phyloP scores from a whole-genome alignment of 352 stramenopile genomes.

The Phytophthora pluvialis region DNA sequence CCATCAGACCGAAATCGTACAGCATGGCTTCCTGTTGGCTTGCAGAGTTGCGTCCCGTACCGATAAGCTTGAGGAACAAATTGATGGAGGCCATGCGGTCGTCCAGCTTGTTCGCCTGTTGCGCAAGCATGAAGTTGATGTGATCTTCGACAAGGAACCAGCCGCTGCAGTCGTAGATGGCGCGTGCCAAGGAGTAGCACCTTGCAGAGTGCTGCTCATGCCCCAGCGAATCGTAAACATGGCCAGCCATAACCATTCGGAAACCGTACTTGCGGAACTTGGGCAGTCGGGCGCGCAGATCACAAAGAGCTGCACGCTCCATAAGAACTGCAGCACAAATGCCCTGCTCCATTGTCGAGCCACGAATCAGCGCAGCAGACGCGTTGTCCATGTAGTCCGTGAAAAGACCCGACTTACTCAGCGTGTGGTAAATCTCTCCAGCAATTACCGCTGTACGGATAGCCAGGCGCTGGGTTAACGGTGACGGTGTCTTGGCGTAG shows the following conservation, averaged over 20 bases:
- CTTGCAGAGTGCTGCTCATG: conserved; percentile 79
- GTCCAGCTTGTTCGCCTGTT: conserved; percentile 79
- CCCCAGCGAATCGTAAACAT: conserved; percentile 80
- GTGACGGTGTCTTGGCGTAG: conserved; percentile 66
- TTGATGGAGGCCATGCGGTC: conserved; percentile 86
- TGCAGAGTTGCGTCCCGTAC: conserved; percentile 79
- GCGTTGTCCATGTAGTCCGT: conserved; percentile 90
- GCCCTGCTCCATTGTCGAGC: conserved; percentile 85
- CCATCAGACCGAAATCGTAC: conserved; percentile 84
- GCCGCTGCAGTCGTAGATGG: conserved; percentile 81
- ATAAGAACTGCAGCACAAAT: conserved; percentile 87
- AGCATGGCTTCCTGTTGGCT: conserved; percentile 85
- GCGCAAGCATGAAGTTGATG: conserved; percentile 88
- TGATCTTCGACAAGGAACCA: conserved; percentile 91
- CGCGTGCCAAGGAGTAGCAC: conserved; percentile 79
- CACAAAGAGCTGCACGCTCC: conserved; percentile 80
- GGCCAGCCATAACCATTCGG: conserved; percentile 90
- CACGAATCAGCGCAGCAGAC: conserved; percentile 80
- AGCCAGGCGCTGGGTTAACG: conserved; percentile 57
- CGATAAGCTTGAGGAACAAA: conserved; percentile 87
- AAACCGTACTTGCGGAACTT: conserved; percentile 92
- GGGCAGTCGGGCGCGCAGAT: conserved; percentile 66
- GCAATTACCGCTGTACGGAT: conserved; percentile 75
- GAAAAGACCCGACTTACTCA: conserved; percentile 79
- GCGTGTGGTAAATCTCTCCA: conserved; percentile 79